Percentiles rank a stretch among this genome's conserved stretches.
Evolutionary conservation across 495 filamentous ascomycete genomes (phyloP).

Genomic region (Aeminium ludgeri): DNA sequence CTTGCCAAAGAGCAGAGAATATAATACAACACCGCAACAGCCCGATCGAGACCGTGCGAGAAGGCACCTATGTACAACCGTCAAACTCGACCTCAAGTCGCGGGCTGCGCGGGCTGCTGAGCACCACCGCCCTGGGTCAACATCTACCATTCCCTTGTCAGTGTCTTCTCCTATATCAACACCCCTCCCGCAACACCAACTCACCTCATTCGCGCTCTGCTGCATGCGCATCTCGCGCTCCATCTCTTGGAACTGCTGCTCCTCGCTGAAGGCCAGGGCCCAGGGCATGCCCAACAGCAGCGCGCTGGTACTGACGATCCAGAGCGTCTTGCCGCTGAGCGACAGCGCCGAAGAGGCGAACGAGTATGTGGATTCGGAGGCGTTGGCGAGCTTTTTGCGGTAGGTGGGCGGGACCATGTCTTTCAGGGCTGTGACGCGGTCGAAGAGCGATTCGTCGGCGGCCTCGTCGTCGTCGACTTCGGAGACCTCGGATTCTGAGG

Average conservation of each 20-base stretch:
- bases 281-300: slow-evolving; percentile 84
- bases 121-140: not conserved
- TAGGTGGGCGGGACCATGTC: slow-evolving; percentile 80
- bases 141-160: not conserved
- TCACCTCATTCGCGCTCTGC: slow-evolving; percentile 54
- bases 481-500: slow-evolving; percentile 44
- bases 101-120: not conserved
- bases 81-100: not conserved
- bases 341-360: slow-evolving; percentile 44
- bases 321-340: slow-evolving; percentile 67
- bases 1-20: no score
- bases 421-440: slow-evolving; percentile 69
- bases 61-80: not conserved
- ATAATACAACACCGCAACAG: no score
- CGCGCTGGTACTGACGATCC: slow-evolving; percentile 71
- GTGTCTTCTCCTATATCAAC: not conserved
- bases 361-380: slow-evolving; percentile 37
- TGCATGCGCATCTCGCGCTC: slow-evolving; percentile 92
- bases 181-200: slow-evolving; percentile 15
- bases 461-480: slow-evolving; percentile 28
- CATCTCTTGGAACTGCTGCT: slow-evolving; percentile 90
- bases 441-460: slow-evolving; percentile 46
- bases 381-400: slow-evolving; percentile 48
- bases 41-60: no score
- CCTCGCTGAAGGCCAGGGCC: slow-evolving; percentile 81